Evolutionary conservation across 2,329 filamentous ascomycete genomes (phyloP), one percentile per base, ranked within the genome.

Genomic region (Rugonectria rugulosa): DNA sequence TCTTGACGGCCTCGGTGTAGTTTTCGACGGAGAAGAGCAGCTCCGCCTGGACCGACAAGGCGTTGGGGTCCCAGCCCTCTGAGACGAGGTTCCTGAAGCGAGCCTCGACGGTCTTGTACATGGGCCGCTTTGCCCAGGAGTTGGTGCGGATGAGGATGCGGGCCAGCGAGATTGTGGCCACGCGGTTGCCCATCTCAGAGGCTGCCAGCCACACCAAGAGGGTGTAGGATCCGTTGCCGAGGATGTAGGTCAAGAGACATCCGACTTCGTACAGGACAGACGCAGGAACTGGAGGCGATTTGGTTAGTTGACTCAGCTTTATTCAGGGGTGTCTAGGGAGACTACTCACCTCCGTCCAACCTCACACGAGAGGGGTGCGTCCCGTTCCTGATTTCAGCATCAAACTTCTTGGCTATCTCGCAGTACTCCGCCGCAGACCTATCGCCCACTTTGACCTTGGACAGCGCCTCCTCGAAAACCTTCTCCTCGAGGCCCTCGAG

Each of bases 21-120:
- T 61, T 66, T 6, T 64, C 66, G 32, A 63, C 56, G 21, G 44
- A 40, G 42, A 63, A 65, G 11, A 72, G 66, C 21, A 62, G 21
- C 47, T 70, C 66, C 14, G 70, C 75, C 36, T 75, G 68, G 8
- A 68, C 61, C 4, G 70, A 68, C 19, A 77, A 62, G 26, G 73
- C 75, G 38, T 77, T 65, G 4, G 72, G 63, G 31, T 77, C 66
- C n/a, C 60, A 65, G 21, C 64, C 69, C 24, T 57, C 51, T 11
- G 60, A 37, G 23, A 75, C 63, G 9, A 77, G 58, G 21, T 66
- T 44, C 57, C 60, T 65, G 60, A 75, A 75, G 14, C 67, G 69
- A 2, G 56, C 44, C 45, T 73, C 69, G 3, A 64, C 44, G 5
- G 49, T 51, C 6, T 20, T 48, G 11, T n/a, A 69, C 56, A n/a